Conservation (phyloP, 2,329 filamentous ascomycete genomes). For the Sporothrix sp. region DNA sequence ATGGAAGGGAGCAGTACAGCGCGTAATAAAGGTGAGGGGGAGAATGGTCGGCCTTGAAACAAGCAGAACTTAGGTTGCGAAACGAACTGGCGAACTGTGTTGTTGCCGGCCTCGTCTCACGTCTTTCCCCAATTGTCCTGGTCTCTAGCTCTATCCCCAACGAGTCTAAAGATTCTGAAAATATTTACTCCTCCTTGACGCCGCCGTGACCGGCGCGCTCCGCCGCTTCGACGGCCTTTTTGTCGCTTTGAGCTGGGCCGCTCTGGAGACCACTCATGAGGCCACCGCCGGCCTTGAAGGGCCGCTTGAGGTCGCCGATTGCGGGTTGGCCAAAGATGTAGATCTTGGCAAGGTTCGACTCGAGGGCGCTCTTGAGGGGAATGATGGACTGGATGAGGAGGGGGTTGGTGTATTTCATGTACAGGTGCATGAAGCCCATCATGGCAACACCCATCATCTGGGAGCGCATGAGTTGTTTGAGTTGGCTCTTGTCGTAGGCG, state of each 20-base stretch:
- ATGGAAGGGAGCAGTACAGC: too few species aligned
- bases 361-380: conserved; percentile 88
- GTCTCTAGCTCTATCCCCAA: too few species aligned
- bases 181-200: conserved; percentile 65
- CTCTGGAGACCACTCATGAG: conserved; percentile 72
- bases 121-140: too few species aligned
- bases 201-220: conserved; percentile 66
- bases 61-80: too few species aligned
- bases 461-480: conserved; percentile 74
- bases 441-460: conserved; percentile 95
- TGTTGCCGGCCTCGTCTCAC: too few species aligned
- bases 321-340: conserved; percentile 82
- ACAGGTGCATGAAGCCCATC: conserved; percentile 98
- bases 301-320: conserved; percentile 81
- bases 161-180: too few species aligned
- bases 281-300: conserved; percentile 80
- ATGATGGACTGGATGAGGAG: conserved; percentile 98
- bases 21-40: not conserved
- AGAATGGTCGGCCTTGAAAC: too few species aligned
- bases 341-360: conserved; percentile 94
- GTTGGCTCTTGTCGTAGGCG: conserved; percentile 83
- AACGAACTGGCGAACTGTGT: too few species aligned
- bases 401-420: conserved; percentile 99
- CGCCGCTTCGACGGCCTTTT: conserved; percentile 72
- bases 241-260: conserved; percentile 76